Evolutionary conservation across 176 grass and related monocot species (phyloP).

Genomic region (Rhipidocladum racemiflorum): DNA sequence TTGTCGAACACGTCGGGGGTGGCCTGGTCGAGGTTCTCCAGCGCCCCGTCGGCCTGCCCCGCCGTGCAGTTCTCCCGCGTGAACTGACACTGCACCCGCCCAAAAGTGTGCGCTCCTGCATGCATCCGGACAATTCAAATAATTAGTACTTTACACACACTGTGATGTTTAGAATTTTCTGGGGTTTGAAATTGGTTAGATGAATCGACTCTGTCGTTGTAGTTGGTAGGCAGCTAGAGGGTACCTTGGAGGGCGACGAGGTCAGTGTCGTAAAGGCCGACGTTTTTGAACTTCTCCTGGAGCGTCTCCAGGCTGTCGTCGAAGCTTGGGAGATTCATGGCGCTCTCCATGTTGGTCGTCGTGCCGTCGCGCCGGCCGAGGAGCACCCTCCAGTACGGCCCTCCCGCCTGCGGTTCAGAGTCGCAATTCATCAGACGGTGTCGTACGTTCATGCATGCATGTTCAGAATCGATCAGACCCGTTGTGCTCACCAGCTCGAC

Average conservation of each 20-base stretch:
- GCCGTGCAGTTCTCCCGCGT: conserved; percentile 29
- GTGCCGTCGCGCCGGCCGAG: conserved; percentile 52
- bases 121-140: not conserved
- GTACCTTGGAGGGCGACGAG: conserved; percentile 50
- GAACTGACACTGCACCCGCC: conserved; percentile 36
- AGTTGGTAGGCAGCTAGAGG: too few relatives aligned
- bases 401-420: conserved; percentile 17
- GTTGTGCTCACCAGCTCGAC: not conserved
- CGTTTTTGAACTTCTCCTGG: conserved; percentile 34
- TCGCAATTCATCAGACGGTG: too few relatives aligned
- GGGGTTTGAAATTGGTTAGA: too few relatives aligned
- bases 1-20: conserved; percentile 55
- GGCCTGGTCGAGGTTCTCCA: conserved; percentile 43
- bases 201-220: too few relatives aligned
- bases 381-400: conserved; percentile 39
- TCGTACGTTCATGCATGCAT: too few relatives aligned
- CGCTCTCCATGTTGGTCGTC: conserved; percentile 28
- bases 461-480: too few relatives aligned
- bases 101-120: conserved; percentile 61
- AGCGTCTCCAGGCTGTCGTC: conserved; percentile 13
- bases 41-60: not conserved
- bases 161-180: too few relatives aligned
- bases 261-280: conserved; percentile 44
- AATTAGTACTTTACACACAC: not conserved
- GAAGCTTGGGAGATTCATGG: conserved; percentile 39